Evolutionary conservation across 306 rosid genomes (phyloP).

Genomic region (Psophocarpus tetragonolobus): DNA sequence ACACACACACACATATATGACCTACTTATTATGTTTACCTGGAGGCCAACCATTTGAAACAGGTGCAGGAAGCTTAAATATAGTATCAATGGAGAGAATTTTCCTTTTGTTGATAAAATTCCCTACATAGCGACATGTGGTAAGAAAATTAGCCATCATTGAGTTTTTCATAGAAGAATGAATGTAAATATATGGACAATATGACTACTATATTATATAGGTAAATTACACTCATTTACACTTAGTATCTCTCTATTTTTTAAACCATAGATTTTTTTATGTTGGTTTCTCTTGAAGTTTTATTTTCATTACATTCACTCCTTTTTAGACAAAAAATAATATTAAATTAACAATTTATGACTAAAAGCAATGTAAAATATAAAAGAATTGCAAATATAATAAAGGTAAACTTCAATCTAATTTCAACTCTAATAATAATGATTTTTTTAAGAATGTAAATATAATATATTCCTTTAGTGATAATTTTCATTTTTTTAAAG

Average conservation of each 20-base stretch:
- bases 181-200: background rate
- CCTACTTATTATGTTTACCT: conserved; percentile 17
- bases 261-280: no score
- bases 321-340: no score
- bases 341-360: no score
- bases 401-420: no score
- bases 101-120: conserved; percentile 31
- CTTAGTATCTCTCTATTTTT: no score
- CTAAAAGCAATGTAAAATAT: no score
- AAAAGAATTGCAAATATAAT: no score
- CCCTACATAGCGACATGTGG: conserved; percentile 23
- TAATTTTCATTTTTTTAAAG: background rate
- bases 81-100: conserved; percentile 47
- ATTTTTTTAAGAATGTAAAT: conserved; percentile 36
- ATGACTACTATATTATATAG: background rate
- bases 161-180: background rate
- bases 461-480: conserved; percentile 27
- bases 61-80: conserved; percentile 62
- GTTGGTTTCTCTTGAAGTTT: no score
- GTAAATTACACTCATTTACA: no score
- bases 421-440: background rate
- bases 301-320: no score
- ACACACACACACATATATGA: background rate
- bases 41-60: conserved; percentile 44
- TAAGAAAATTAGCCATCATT: conserved; percentile 46